Evolutionary conservation across 148 eudicot genomes (phyloP).

Genomic region (Persicaria maculosa): DNA sequence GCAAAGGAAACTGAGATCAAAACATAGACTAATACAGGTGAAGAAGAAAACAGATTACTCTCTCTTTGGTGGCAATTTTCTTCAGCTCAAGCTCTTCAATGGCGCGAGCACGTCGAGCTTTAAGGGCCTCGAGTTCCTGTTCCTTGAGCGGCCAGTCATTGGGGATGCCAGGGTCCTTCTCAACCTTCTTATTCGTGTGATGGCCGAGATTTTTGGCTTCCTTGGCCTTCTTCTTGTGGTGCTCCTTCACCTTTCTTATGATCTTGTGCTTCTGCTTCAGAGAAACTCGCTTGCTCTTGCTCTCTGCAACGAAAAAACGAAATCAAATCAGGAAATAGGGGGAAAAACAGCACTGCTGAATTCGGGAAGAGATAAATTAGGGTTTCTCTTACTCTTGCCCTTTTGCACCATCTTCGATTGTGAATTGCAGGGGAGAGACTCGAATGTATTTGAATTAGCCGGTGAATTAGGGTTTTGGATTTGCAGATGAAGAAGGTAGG

Average conservation of each 20-base stretch:
- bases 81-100: conserved; percentile 74
- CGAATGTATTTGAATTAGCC: too few relatives aligned
- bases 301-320: conserved; percentile 42
- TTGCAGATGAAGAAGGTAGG: too few relatives aligned
- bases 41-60: conserved; percentile 29
- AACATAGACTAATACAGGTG: neutral
- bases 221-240: conserved; percentile 88
- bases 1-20: neutral
- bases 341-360: too few relatives aligned
- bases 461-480: too few relatives aligned
- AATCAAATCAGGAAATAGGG: neutral
- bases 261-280: conserved; percentile 80
- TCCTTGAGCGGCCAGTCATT: conserved; percentile 99
- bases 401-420: conserved; percentile 50
- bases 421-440: neutral
- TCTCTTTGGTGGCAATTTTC: conserved; percentile 92
- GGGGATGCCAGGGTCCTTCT: conserved; percentile 96
- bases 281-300: conserved; percentile 78
- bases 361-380: neutral
- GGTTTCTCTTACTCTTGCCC: conserved; percentile 52
- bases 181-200: conserved; percentile 49
- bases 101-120: conserved; percentile 59
- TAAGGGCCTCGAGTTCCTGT: conserved; percentile 86
- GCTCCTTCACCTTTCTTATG: conserved; percentile 77
- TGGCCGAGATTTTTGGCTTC: conserved; percentile 83